Evolutionary conservation across 83 land plant species (phyloP).

Genomic region (Picea abies): DNA sequence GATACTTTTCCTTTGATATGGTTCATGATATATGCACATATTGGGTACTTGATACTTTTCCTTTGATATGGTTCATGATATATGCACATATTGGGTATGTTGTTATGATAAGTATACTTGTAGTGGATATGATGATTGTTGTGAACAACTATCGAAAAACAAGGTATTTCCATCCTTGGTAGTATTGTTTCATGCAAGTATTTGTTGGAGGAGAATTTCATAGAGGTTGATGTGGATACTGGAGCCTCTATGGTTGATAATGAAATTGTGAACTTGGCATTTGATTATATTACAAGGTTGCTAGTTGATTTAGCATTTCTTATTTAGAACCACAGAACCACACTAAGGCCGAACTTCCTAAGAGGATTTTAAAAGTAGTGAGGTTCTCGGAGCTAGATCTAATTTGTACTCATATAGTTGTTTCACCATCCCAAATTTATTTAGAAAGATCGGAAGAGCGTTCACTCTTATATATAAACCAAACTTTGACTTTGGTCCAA

Average conservation of each 20-base stretch:
- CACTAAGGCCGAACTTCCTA: conserved; percentile 78
- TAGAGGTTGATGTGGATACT: conserved; percentile 91
- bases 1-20: too few species aligned
- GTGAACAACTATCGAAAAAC: conserved; percentile 92
- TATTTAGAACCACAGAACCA: conserved; percentile 64
- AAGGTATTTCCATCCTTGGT: conserved; percentile 90
- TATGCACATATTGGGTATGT: too few species aligned
- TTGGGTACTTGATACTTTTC: too few species aligned
- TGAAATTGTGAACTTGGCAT: conserved; percentile 94
- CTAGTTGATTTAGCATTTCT: conserved; percentile 94
- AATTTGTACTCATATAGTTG: conserved; percentile 28
- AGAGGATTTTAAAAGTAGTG: conserved; percentile 77
- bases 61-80: too few species aligned
- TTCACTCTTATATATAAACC: too few species aligned
- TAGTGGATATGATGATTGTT: background rate
- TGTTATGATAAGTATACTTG: too few species aligned
- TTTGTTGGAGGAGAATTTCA: conserved; percentile 38
- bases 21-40: too few species aligned
- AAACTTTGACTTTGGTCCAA: too few species aligned
- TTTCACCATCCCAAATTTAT: conserved; percentile 23
- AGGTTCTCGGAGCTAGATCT: conserved; percentile 80
- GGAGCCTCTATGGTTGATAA: conserved; percentile 95
- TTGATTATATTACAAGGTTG: conserved; percentile 85
- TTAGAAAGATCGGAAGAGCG: too few species aligned
- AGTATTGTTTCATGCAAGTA: conserved; percentile 80